Conservation (phyloP, 2,329 filamentous ascomycete species). For the Hypoxylon sp. region DNA sequence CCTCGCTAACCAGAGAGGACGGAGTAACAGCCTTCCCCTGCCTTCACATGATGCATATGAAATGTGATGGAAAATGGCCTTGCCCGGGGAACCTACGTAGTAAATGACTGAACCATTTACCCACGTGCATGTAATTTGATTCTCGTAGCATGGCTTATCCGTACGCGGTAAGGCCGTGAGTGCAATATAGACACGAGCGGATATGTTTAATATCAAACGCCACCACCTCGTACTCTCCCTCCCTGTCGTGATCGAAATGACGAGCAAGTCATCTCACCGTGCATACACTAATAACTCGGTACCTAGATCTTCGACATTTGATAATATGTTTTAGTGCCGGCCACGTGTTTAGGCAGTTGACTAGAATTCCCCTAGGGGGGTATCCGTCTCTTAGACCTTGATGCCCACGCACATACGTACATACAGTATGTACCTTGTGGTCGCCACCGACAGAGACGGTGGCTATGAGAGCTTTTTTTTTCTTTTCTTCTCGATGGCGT, state of each 20-base stretch:
- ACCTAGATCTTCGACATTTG: conserved; percentile 31
- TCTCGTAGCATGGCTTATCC: conserved; percentile 31
- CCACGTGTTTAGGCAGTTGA: conserved; percentile 45
- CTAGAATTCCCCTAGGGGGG: conserved; percentile 17
- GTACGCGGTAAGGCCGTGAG: conserved; percentile 38
- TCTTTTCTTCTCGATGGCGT: conserved; percentile 36
- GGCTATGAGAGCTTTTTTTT: conserved; percentile 14
- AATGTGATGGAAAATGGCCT: conserved; percentile 36
- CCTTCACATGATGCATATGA: conserved; percentile 40
- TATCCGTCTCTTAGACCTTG: conserved; percentile 18
- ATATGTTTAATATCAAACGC: conserved; percentile 42
- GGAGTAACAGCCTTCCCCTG: conserved; percentile 6
- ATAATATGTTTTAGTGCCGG: conserved; percentile 30
- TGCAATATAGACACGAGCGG: conserved; percentile 26
- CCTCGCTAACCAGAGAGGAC: conserved; percentile 26
- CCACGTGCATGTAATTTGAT: conserved; percentile 45
- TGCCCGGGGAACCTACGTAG: conserved; percentile 23
- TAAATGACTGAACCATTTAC: conserved; percentile 38
- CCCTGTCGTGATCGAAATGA: conserved; percentile 39
- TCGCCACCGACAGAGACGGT: conserved; percentile 28
- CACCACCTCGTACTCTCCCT: conserved; percentile 13
- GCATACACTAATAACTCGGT: conserved; percentile 37
- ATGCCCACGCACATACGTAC: conserved; percentile 7
- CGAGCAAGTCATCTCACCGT: conserved; percentile 37
- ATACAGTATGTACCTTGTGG: not conserved